phyloP scores from a whole-genome alignment of 371 early-diverging fungal genomes.

The Apophysomyces elegans region DNA sequence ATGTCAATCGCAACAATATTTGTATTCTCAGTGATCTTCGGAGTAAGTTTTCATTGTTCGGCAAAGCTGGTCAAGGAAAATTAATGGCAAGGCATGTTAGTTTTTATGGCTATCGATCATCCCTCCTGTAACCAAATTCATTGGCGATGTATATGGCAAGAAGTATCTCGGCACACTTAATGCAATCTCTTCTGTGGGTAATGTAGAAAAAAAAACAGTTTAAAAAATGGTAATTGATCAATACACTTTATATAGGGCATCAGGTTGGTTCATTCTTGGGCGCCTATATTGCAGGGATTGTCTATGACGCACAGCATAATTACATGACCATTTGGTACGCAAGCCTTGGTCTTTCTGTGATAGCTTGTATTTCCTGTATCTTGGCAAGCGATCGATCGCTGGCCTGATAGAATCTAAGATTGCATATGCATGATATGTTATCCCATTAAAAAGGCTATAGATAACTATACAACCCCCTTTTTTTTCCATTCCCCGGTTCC shows the following conservation, averaged over 20 bases:
- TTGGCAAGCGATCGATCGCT: conserved; percentile 15
- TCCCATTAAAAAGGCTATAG: no score
- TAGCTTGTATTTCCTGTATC: conserved; percentile 30
- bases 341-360: conserved; percentile 32
- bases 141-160: conserved; percentile 44
- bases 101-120: conserved; percentile 47
- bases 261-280: conserved; percentile 46
- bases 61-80: background rate
- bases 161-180: conserved; percentile 46
- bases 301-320: conserved; percentile 33
- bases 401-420: background rate
- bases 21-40: conserved; percentile 58
- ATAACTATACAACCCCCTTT: no score
- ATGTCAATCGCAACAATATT: conserved; percentile 28
- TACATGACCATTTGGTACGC: conserved; percentile 46
- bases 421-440: no score
- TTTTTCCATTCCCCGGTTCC: no score
- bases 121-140: conserved; percentile 44
- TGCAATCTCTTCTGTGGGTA: conserved; percentile 33
- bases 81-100: conserved; percentile 13
- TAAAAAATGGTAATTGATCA: no score
- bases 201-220: background rate
- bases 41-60: conserved; percentile 37
- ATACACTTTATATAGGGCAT: conserved; percentile 28
- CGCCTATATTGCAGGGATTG: conserved; percentile 41